Base-by-base conservation (phyloP, 768 basidiomycete species). In the Tephrocybe sp. region DNA sequence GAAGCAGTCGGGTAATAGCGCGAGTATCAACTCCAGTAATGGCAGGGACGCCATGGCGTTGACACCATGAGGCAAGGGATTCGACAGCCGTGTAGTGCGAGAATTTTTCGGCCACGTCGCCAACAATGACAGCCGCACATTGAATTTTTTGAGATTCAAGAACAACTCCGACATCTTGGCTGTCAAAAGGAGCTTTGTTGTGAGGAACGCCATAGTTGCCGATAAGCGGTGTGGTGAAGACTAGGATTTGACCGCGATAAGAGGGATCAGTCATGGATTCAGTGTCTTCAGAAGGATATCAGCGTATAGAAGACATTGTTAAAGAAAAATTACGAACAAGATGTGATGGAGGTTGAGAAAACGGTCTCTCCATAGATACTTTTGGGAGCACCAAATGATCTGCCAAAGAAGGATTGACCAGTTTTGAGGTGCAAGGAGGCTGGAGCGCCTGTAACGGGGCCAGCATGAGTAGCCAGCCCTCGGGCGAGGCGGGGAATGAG, bases 251-350 rank as follows among this genome's bases (percentile, higher is more conserved):
- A 45, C 92, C 89, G 31, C 92, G 89, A 70, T 99, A 98, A 7
- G 97, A 98, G 6, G 97, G 97, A 68, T 99, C 97, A 33, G 97
- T 99, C 97, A 99, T 98, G 7, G 93, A 97, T 72, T 99, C 97
- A 41, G 96, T 98, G 68, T 99, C 94, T 96, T 64, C n/a, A 35
- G 22, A 16, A 19, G 52, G 56, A 42, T 4, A 38, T 57, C 20
- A 41, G 36, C n/a, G 26, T 1, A 31, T 13, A 11, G 31, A 49
- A 26, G 14, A 42, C 6, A 45, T 32, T 11, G 26, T 17, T 46
- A 50, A 48, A 22, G 41, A 13, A 46, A 4, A 31, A 31, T 30
- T 8, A 76, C 89, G 60, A 55, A 93, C 94, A 99, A 35, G 94
- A 97, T 1, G 97, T 99, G 67, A 99, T 99, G 38, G 93, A 95